phyloP scores from a whole-genome alignment of 2,329 filamentous ascomycete genomes.

The Leptographium flavum region DNA sequence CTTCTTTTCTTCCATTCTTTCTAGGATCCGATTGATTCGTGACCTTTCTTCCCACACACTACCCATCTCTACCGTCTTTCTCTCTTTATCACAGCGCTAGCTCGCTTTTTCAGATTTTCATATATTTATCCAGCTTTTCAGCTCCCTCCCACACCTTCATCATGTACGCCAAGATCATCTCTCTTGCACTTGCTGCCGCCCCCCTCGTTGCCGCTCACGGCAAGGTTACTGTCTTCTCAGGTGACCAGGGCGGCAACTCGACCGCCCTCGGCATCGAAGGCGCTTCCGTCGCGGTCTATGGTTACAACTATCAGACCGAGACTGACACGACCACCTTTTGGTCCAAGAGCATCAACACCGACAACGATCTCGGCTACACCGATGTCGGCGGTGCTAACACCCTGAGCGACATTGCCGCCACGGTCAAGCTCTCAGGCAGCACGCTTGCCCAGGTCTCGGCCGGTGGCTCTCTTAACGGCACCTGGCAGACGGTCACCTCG shows the following conservation, averaged over 20 bases:
- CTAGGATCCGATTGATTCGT: background rate
- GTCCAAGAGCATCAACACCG: constrained; percentile 29
- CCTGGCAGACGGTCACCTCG: constrained; percentile 51
- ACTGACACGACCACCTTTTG: constrained; percentile 48
- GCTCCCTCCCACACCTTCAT: constrained; percentile 4
- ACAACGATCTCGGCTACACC: constrained; percentile 32
- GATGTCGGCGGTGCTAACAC: constrained; percentile 40
- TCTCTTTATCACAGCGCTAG: background rate
- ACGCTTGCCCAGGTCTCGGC: constrained; percentile 42
- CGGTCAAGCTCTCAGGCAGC: constrained; percentile 42
- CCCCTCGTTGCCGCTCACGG: constrained; percentile 46
- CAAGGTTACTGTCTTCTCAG: constrained; percentile 43
- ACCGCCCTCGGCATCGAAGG: constrained; percentile 36
- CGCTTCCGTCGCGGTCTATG: constrained; percentile 46
- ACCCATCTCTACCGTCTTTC: background rate
- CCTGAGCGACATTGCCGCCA: constrained; percentile 17
- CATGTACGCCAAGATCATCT: constrained; percentile 20
- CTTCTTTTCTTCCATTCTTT: background rate
- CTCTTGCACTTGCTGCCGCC: constrained; percentile 35
- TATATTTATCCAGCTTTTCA: background rate
- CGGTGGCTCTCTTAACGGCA: constrained; percentile 46
- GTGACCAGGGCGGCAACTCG: constrained; percentile 42
- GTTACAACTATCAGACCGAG: constrained; percentile 46
- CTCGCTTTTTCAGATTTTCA: background rate
- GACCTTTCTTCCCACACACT: background rate